Percentiles rank a stretch among this genome's conserved stretches.
phyloP scores from a whole-genome alignment of 139 green algal species.

The Chlamydomonas asymmetrica region DNA sequence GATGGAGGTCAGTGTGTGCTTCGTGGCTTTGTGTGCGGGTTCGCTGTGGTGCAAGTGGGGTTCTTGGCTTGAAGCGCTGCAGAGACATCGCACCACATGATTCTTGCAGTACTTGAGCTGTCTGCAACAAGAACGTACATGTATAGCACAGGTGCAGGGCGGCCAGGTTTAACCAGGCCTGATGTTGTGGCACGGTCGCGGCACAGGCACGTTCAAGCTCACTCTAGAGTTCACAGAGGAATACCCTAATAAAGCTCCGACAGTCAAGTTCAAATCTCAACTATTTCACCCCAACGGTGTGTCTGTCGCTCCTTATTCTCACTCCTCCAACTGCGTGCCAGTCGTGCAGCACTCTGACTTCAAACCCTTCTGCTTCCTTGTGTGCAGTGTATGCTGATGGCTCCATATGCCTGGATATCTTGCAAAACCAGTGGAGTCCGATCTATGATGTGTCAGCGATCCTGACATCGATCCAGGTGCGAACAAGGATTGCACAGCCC shows the following conservation, averaged over 20 bases:
- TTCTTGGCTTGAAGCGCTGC: no score
- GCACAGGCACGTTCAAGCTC: conserved; percentile 96
- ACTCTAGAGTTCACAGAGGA: conserved; percentile 95
- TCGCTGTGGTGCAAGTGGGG: no score
- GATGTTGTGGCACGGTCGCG: no score
- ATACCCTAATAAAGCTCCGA: conserved; percentile 97
- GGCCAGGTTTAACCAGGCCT: no score
- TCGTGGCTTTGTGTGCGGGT: no score
- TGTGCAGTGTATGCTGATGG: conserved; percentile 92
- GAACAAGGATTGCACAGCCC: no score
- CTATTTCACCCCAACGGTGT: conserved; percentile 98
- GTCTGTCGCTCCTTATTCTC: conserved; percentile 4
- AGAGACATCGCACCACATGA: no score
- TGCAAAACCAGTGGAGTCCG: conserved; percentile 99
- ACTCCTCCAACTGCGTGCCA: not conserved
- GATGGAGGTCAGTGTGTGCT: conserved; percentile 85
- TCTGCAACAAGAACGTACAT: no score
- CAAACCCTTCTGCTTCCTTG: no score
- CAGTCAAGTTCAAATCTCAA: conserved; percentile 92
- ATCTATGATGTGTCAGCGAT: conserved; percentile 98
- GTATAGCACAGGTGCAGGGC: no score
- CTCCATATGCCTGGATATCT: conserved; percentile 97
- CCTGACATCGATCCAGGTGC: conserved; percentile 93
- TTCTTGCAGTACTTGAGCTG: no score
- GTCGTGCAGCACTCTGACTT: not conserved